Percentiles rank a stretch among this genome's conserved stretches.
These are phyloP conservation scores for Trichoderma brevicompactum DNA, from an alignment of 2,329 filamentous ascomycete species.

Conservation along the genomic window DNA sequence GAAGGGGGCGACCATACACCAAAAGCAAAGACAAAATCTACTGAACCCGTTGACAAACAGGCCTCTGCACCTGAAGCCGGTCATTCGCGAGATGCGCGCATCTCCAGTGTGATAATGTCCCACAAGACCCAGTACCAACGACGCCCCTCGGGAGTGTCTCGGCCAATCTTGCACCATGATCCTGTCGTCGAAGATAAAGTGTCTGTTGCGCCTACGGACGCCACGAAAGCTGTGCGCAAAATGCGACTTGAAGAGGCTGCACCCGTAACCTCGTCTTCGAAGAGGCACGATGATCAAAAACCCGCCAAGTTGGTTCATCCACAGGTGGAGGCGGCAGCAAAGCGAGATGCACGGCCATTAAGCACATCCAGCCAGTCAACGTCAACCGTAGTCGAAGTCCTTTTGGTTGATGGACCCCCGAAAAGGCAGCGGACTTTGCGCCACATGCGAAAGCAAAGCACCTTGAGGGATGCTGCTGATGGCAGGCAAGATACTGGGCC, in stretches of 20 bases:
- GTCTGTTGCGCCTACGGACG: slow-evolving; percentile 54
- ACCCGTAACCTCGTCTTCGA: slow-evolving; percentile 44
- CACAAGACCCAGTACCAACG: slow-evolving; percentile 57
- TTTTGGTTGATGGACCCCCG: slow-evolving; percentile 55
- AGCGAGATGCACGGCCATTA: slow-evolving; percentile 8
- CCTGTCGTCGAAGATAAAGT: slow-evolving; percentile 52
- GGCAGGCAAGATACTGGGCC: slow-evolving; percentile 27
- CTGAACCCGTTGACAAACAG: slow-evolving; percentile 65
- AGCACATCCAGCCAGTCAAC: slow-evolving; percentile 56
- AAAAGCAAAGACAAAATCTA: slow-evolving; percentile 54
- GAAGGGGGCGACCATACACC: slow-evolving; percentile 48
- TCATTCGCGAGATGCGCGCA: slow-evolving; percentile 2
- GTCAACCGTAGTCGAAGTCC: slow-evolving; percentile 62
- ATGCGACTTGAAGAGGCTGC: slow-evolving; percentile 52
- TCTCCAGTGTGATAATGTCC: slow-evolving; percentile 33
- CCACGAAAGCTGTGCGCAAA: slow-evolving; percentile 54
- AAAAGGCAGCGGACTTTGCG: slow-evolving; percentile 60
- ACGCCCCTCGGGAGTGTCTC: slow-evolving; percentile 35
- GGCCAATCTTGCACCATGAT: slow-evolving; percentile 27
- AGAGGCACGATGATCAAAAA: slow-evolving; percentile 31
- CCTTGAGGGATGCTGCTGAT: slow-evolving; percentile 51
- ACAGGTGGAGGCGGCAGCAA: slow-evolving; percentile 1
- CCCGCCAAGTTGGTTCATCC: slow-evolving; percentile 27
- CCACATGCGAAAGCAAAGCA: slow-evolving; percentile 62
- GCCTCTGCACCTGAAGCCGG: slow-evolving; percentile 49